Evolutionary conservation across 2,329 filamentous ascomycete species (phyloP), one percentile per base, ranked within the genome.

Genomic region (Fusarium pseudoanthophilum): DNA sequence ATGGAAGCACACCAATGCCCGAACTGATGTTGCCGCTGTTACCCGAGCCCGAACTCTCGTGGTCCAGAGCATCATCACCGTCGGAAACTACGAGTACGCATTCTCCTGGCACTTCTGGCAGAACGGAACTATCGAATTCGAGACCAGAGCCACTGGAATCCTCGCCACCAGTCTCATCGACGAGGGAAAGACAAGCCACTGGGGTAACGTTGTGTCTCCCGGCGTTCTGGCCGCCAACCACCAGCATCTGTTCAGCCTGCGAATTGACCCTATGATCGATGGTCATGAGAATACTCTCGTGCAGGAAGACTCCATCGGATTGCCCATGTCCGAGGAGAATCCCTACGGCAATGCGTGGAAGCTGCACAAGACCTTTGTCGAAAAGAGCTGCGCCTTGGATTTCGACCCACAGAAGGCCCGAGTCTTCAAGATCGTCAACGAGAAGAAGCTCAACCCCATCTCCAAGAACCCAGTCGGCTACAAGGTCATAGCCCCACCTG

Each of bases 1-100:
- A 26, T 92, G 90, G 90, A 93, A 93, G 79, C 91, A 93, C 81
- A 87, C 90, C 34, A 92, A 93, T 81, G 91, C 85, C 80, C 85
- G 91, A 16, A 92, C 89, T 0, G 84, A 85, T 20, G 84, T 87
- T 13, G 89, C 89, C 1, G 87, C 89, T 2, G 88, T 92, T 1
- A 87, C 87, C 3, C 85, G 91, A 11, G 83, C 85, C 62, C 85
- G 91, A 6, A 87, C 91, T 76, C 84, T 93, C 7, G 89, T 93
- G 0, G 80, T 93, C 7, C 91, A 93, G 78, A 91, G 88, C 77
- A 90, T 92, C 79, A 88, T 91, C 75, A 93, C 91, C 0, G 84
- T 92, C 2, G 88, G 87, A 36, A 93, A 93, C 81, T 93, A 93
- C 82, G 91, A 93, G 77, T 93, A 87, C 72, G 81, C 86, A 4